These are phyloP conservation scores for Coniosporium tulheliwenetii DNA, from an alignment of 2,329 filamentous ascomycete species.

Conservation along the genomic window DNA sequence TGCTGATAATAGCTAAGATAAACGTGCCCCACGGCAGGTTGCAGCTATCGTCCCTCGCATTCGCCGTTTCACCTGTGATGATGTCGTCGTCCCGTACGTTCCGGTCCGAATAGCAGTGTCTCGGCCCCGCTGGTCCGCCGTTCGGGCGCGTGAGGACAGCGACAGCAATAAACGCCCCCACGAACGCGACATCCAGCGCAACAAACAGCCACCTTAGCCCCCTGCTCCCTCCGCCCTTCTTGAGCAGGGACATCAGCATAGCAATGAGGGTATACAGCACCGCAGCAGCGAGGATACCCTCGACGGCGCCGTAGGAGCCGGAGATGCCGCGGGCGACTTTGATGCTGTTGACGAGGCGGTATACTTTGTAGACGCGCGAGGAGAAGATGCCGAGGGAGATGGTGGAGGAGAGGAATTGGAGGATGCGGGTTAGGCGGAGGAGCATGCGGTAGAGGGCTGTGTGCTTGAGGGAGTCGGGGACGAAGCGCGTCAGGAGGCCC, in stretches of 20 bases:
- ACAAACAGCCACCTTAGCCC: constrained; percentile 24
- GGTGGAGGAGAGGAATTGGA: constrained; percentile 29
- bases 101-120: constrained; percentile 13
- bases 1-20: constrained; percentile 27
- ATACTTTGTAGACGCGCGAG: constrained; percentile 23
- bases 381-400: constrained; percentile 29
- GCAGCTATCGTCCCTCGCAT: constrained; percentile 15
- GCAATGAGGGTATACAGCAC: constrained; percentile 25
- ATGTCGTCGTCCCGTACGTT: constrained; percentile 1
- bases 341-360: constrained; percentile 12
- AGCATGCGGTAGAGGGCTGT: constrained; percentile 4
- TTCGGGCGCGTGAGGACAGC: constrained; percentile 23
- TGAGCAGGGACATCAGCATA: constrained; percentile 17
- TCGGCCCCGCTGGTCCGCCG: constrained; percentile 17
- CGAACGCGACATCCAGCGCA: constrained; percentile 22
- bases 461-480: no score
- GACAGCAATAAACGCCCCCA: constrained; percentile 28
- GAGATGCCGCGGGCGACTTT: constrained; percentile 13
- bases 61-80: constrained; percentile 8
- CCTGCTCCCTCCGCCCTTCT: constrained; percentile 17
- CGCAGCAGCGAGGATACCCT: constrained; percentile 29
- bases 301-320: constrained; percentile 23
- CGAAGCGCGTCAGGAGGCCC: no score
- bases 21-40: constrained; percentile 27
- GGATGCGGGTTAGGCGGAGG: constrained; percentile 20